Percentiles rank a stretch among this genome's conserved stretches.
phyloP scores from a whole-genome alignment of 768 basidiomycete genomes.

The Russula abietina region DNA sequence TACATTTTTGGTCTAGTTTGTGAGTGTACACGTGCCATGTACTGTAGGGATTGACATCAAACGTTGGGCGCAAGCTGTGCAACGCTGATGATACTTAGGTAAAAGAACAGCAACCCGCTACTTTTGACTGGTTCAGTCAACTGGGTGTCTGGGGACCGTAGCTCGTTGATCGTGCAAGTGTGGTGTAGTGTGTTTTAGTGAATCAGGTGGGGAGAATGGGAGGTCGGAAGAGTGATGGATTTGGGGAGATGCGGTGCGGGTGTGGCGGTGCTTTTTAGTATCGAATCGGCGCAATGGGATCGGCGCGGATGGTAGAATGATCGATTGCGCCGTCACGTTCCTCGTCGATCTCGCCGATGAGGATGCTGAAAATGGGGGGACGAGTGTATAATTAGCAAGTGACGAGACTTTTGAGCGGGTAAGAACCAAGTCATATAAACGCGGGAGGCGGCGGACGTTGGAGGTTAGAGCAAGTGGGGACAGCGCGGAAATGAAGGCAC shows the following conservation, averaged over 20 bases:
- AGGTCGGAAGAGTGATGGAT: too few relatives aligned
- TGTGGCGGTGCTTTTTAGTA: slow-evolving; percentile 40
- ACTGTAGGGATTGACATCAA: neutral
- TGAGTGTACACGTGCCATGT: too few relatives aligned
- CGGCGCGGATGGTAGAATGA: slow-evolving; percentile 74
- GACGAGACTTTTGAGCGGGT: neutral
- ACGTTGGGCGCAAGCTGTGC: neutral
- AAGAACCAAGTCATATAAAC: too few relatives aligned
- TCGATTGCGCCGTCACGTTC: slow-evolving; percentile 70
- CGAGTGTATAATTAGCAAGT: neutral
- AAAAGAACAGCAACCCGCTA: neutral
- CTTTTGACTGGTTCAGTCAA: neutral
- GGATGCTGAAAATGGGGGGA: slow-evolving; percentile 39
- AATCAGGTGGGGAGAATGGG: neutral
- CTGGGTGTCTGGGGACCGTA: slow-evolving; percentile 3
- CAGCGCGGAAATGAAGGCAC: neutral
- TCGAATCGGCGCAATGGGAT: slow-evolving; percentile 78
- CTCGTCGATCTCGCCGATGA: slow-evolving; percentile 85
- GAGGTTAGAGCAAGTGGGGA: too few relatives aligned
- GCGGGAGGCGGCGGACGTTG: neutral
- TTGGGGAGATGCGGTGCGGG: neutral
- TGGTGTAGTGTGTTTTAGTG: neutral
- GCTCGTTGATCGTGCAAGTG: neutral
- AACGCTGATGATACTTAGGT: too few relatives aligned
- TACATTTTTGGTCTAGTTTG: neutral